These are phyloP conservation scores for Cyclotella baltica DNA, from an alignment of 108 stramenopile species.

Conservation along the genomic window DNA sequence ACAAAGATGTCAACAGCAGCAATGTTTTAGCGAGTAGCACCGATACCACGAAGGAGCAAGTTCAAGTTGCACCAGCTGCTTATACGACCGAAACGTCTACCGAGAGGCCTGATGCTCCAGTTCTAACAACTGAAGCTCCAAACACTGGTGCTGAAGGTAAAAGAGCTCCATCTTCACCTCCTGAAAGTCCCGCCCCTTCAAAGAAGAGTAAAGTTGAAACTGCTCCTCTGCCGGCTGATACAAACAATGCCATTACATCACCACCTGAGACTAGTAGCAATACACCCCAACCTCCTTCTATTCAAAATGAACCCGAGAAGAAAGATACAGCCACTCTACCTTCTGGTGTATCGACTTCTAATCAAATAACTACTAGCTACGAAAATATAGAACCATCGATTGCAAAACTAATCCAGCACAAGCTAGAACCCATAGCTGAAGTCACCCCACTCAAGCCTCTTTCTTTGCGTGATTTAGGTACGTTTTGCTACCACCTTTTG, in stretches of 20 bases:
- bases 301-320: neutral
- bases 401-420: conserved; percentile 7
- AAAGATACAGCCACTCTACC: neutral
- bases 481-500: neutral
- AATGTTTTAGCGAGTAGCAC: neutral
- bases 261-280: neutral
- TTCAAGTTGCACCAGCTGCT: too few species aligned
- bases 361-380: neutral
- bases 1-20: neutral
- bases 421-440: conserved; percentile 4
- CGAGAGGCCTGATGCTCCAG: too few species aligned
- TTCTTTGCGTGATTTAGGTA: conserved; percentile 11
- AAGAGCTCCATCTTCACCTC: neutral
- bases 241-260: neutral
- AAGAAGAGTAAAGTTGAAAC: neutral
- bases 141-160: neutral
- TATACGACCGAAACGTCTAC: neutral
- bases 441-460: conserved; percentile 2
- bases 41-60: too few species aligned
- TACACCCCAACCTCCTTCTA: neutral
- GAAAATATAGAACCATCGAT: conserved; percentile 13
- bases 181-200: neutral
- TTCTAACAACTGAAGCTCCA: too few species aligned
- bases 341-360: neutral
- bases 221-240: neutral